Conservation (phyloP, 2,329 filamentous ascomycete species). For the Penicillium palitans region DNA sequence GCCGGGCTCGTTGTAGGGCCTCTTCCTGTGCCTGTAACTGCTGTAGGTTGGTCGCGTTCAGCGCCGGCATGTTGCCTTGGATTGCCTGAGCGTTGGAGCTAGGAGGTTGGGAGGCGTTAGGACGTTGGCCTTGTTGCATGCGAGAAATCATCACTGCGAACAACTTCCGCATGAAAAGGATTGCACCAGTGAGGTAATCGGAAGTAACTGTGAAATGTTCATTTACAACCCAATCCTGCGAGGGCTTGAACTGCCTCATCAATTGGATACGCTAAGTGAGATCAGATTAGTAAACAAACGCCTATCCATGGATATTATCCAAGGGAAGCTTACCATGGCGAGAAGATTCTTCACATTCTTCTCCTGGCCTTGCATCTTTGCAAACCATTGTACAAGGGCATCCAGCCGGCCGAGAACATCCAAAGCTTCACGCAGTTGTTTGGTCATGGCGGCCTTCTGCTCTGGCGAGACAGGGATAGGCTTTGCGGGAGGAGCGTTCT, state of each 20-base stretch:
- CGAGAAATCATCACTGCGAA: slow-evolving; percentile 43
- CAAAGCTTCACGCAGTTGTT: slow-evolving; percentile 43
- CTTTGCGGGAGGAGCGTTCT: slow-evolving; percentile 32
- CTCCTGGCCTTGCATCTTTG: slow-evolving; percentile 43
- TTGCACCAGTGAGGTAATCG: slow-evolving; percentile 40
- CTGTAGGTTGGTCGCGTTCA: slow-evolving; percentile 51
- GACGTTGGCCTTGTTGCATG: slow-evolving; percentile 35
- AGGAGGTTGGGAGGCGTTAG: slow-evolving; percentile 24
- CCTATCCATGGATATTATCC: background rate
- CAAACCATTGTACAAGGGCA: slow-evolving; percentile 42
- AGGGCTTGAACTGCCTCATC: slow-evolving; percentile 47
- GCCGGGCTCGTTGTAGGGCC: slow-evolving; percentile 40
- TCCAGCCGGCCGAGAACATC: slow-evolving; percentile 48
- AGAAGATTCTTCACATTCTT: slow-evolving; percentile 39
- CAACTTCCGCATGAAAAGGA: slow-evolving; percentile 43
- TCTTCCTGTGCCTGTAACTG: slow-evolving; percentile 51
- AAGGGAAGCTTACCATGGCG: slow-evolving; percentile 36
- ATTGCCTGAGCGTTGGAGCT: slow-evolving; percentile 21
- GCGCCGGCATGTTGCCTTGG: slow-evolving; percentile 34
- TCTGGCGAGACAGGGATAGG: slow-evolving; percentile 41
- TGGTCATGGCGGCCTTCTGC: slow-evolving; percentile 40
- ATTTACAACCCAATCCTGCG: slow-evolving; percentile 43
- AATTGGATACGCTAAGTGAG: slow-evolving; percentile 43
- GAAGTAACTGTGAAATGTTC: slow-evolving; percentile 48
- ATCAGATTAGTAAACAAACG: slow-evolving; percentile 18